These are phyloP conservation scores for Aphanomyces euteiches DNA, from an alignment of 352 stramenopile species.

Conservation along the genomic window DNA sequence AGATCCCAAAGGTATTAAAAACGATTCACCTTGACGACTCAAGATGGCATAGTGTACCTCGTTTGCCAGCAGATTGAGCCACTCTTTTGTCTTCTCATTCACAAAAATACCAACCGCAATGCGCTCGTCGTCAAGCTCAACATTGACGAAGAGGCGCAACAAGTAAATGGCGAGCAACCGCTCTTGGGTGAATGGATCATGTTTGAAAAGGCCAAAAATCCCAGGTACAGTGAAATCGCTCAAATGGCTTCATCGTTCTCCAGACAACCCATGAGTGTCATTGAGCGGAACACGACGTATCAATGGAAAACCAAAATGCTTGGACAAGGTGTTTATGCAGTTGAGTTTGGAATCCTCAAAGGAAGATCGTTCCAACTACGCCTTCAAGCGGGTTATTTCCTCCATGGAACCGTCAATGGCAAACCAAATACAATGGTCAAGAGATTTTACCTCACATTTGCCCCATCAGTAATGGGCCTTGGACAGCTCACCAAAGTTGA, in stretches of 20 bases:
- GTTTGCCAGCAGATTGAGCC: constrained; percentile 49
- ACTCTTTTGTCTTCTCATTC: constrained; percentile 48
- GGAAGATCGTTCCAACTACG: constrained; percentile 35
- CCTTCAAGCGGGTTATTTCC: constrained; percentile 42
- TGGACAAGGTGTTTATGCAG: constrained; percentile 46
- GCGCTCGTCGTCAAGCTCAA: constrained; percentile 51
- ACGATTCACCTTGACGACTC: not conserved
- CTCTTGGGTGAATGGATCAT: constrained; percentile 63
- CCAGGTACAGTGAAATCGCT: constrained; percentile 29
- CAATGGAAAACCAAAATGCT: constrained; percentile 42
- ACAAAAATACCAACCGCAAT: constrained; percentile 63
- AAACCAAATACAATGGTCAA: constrained; percentile 52
- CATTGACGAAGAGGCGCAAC: constrained; percentile 24
- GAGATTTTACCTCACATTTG: constrained; percentile 43
- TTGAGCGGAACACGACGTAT: constrained; percentile 59
- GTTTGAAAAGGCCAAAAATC: constrained; percentile 61
- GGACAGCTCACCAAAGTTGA: constrained; percentile 18
- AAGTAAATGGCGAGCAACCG: constrained; percentile 39
- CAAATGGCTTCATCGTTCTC: not conserved
- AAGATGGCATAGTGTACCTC: constrained; percentile 38
- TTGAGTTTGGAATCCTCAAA: constrained; percentile 45
- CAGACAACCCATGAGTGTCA: constrained; percentile 43
- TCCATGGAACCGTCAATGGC: constrained; percentile 58
- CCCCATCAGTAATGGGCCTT: constrained; percentile 23
- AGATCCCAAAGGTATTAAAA: constrained; percentile 36